Base-by-base conservation (phyloP, 106 monocot genomes). In the Acorus calamus region DNA sequence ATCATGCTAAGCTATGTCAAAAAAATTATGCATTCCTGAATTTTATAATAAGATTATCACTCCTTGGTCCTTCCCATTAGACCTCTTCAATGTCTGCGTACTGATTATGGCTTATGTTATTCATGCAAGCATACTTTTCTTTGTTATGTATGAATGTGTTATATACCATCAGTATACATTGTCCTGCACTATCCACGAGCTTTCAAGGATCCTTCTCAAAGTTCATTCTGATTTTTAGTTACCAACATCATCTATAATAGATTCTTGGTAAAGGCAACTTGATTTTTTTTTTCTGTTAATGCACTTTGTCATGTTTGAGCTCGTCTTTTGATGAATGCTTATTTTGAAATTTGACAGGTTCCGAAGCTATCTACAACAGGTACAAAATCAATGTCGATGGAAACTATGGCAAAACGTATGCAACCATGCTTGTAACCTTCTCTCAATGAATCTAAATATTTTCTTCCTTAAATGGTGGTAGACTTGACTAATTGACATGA, bases 341-440 rank as follows among this genome's bases (percentile, higher is more conserved):
- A 60, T 2, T 41, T 14, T 70, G 8, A 7, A 10, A 50, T 72
- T 53, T 14, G 44, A 65, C 77, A 98, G 92, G 98, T 75, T 63
- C 85, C 44, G 79, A 77, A 59, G 64, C 69, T 55, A 76, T 98
- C 50, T 72, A 52, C 63, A 80, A 79, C 14, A 85, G 92, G 2
- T 98, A 98, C 52, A 78, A 53, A 64, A 74, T 98, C 13, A 88
- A 98, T 74, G 64, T 60, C 3, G 83, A 98, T 67, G 70, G 67
- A 66, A 54, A 70, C 43, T 83, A 71, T 65, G 92, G 98, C 61
- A 86, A 66, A 83, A 83, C 28, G 98, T 98, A 88, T 41, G 92
- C 11, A 57, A 59, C 60, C 46, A 46, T 14, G 28, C 7, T 45
- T 10, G 46, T 60, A 12, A 47, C 46, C 13, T 62, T 10, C 4